Conservation (phyloP, 1,139 yeast species). For the Protomyces inouyei region DNA sequence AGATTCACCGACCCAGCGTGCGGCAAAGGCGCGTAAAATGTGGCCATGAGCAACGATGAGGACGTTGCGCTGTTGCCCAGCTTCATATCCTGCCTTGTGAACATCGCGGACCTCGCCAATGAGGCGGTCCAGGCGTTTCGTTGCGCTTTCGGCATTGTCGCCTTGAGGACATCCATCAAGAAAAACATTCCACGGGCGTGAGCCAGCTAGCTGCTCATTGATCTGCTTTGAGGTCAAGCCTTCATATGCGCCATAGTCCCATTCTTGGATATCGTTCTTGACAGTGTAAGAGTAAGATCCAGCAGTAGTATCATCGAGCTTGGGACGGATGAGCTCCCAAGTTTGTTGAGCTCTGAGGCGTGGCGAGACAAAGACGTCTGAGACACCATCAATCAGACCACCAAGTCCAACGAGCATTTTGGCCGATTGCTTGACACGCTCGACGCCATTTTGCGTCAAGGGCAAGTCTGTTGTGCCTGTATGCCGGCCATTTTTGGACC, state of each 20-base stretch:
- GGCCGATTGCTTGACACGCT: constrained; percentile 73
- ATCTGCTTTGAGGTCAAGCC: constrained; percentile 73
- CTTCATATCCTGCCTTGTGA: constrained; percentile 57
- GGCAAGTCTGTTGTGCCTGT: constrained; percentile 74
- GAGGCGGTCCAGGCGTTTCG: constrained; percentile 62
- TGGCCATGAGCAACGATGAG: constrained; percentile 91
- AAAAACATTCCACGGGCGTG: constrained; percentile 73
- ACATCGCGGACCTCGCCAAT: constrained; percentile 52
- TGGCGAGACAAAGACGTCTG: constrained; percentile 70
- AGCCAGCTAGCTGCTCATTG: constrained; percentile 52
- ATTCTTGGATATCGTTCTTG: constrained; percentile 71
- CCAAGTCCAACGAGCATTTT: constrained; percentile 59
- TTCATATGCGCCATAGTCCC: constrained; percentile 96
- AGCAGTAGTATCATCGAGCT: neutral
- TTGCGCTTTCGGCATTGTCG: constrained; percentile 61
- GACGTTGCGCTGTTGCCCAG: constrained; percentile 60
- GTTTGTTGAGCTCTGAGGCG: constrained; percentile 74
- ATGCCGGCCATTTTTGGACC: constrained; percentile 91
- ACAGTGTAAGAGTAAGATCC: constrained; percentile 36
- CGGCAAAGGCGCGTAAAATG: constrained; percentile 80
- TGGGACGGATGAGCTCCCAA: constrained; percentile 42
- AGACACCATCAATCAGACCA: constrained; percentile 57
- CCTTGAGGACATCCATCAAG: constrained; percentile 91
- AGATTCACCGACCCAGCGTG: constrained; percentile 69
- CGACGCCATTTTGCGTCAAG: constrained; percentile 50